Base-by-base conservation (phyloP, 495 filamentous ascomycete species). In the Talaromyces proteolyticus region DNA sequence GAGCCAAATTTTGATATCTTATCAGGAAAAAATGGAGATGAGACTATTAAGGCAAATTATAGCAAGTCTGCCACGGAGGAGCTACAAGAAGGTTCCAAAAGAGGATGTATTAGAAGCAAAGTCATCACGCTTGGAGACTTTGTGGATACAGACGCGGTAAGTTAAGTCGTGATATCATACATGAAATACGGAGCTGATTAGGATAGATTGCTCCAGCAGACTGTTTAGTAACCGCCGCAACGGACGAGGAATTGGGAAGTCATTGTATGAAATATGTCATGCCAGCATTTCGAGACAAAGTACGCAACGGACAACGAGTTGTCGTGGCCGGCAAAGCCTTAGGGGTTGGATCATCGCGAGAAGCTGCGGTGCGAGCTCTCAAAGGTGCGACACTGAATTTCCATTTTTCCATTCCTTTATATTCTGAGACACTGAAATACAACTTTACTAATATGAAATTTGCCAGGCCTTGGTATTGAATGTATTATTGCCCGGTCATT, bases 251-350 rank as follows among this genome's bases (percentile, higher is more conserved):
- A 17, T 57, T 63, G 24, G 67, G 69, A 6, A 11, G 36, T 10
- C 63, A 70, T 44, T 73, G 65, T 44, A 48, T 71, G 14, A 54
- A 67, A 47, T 60, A 62, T 53, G 66, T 59, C 1, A 44, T 66
- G 42, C 70, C 72, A 0, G 57, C 64, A 3, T 75, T 75, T 49
- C 63, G 69, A 0, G 26, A 62, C 19, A 53, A 47, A 11, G 70
- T 56, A 14, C 50, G 50, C 24, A 26, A 63, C 16, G 70, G 67
- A 0, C 58, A 57, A 45, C 62, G 63, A 39, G 58, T 75, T 19
- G 59, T 73, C 4, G 66, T 76, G 3, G 70, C 69, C 6, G 69
- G 65, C 0, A 61, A 67, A 44, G 70, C 53, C 0, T 76, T 76
- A 47, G 70, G 69, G 2, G 63, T 63, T 48, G 72, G 72, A 6